Conservation (phyloP, 805 yeast genomes). For the Kluyveromyces siamensis region DNA sequence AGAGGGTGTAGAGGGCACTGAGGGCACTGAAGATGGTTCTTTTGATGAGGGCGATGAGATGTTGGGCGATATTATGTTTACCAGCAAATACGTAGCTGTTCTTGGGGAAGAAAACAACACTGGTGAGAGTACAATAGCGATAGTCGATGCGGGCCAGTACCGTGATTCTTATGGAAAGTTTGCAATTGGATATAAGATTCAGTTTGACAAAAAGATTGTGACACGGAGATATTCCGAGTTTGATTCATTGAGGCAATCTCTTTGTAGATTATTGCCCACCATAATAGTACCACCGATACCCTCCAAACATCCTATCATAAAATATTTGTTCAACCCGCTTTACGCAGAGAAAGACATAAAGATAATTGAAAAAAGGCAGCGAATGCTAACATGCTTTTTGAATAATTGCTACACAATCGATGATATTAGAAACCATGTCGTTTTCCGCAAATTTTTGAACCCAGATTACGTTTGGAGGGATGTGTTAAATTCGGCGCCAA, state of each 20-base stretch:
- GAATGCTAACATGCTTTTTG: slow-evolving; percentile 68
- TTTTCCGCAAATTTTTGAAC: slow-evolving; percentile 71
- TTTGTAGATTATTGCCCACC: slow-evolving; percentile 70
- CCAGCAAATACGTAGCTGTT: background rate
- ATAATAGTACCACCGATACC: slow-evolving; percentile 91
- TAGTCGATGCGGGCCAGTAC: slow-evolving; percentile 78
- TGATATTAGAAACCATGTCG: slow-evolving; percentile 46
- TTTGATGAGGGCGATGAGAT: slow-evolving; percentile 1
- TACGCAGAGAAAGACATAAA: slow-evolving; percentile 35
- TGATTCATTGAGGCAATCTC: slow-evolving; percentile 65
- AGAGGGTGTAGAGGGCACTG: slow-evolving; percentile 1
- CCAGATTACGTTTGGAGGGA: slow-evolving; percentile 83
- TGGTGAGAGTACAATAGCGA: slow-evolving; percentile 16
- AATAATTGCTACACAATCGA: slow-evolving; percentile 59
- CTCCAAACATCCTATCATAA: slow-evolving; percentile 59
- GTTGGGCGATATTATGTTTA: background rate
- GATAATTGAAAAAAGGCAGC: slow-evolving; percentile 58
- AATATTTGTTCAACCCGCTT: slow-evolving; percentile 35
- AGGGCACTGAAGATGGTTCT: background rate
- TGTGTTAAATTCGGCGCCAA: slow-evolving; percentile 49
- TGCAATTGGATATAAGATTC: slow-evolving; percentile 76
- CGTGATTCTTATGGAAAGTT: slow-evolving; percentile 70
- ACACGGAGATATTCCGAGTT: slow-evolving; percentile 89
- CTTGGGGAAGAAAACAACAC: background rate
- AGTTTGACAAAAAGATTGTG: slow-evolving; percentile 48